Evolutionary conservation across 1,139 yeast species (phyloP).

Genomic region (Pichia sp.): DNA sequence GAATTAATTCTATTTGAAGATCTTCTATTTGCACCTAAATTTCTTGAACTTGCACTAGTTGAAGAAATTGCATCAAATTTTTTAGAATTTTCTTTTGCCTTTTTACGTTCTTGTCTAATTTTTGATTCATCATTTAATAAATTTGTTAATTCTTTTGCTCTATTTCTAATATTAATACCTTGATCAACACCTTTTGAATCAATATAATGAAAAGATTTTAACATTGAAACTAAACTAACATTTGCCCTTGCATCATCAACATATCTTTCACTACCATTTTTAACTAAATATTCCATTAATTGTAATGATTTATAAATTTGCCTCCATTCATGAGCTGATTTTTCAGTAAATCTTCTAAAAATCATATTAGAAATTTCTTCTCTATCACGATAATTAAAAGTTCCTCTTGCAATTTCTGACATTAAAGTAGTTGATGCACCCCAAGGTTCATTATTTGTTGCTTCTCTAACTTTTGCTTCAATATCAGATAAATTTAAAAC

Average conservation of each 20-base stretch:
- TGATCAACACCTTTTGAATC: constrained; percentile 95
- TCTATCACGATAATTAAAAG: constrained; percentile 78
- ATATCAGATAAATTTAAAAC: constrained; percentile 92
- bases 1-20: constrained; percentile 45
- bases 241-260: constrained; percentile 93
- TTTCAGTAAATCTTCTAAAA: constrained; percentile 32
- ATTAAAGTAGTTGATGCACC: constrained; percentile 91
- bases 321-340: constrained; percentile 96
- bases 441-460: constrained; percentile 99
- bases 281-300: constrained; percentile 80
- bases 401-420: constrained; percentile 94
- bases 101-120: constrained; percentile 81
- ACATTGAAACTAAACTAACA: constrained; percentile 75
- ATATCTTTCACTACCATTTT: constrained; percentile 90
- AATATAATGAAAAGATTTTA: constrained; percentile 88
- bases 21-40: constrained; percentile 34
- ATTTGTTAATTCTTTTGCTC: constrained; percentile 69
- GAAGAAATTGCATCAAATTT: constrained; percentile 41
- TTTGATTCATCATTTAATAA: constrained; percentile 71
- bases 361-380: constrained; percentile 49
- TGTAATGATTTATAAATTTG: constrained; percentile 94
- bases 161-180: constrained; percentile 90
- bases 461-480: constrained; percentile 96
- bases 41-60: constrained; percentile 41
- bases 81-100: constrained; percentile 76